A percentile compares a stretch with the other conserved stretches of the same genome.
Conservation (phyloP, 2,329 filamentous ascomycete genomes). For the Fusarium pilosicola region DNA sequence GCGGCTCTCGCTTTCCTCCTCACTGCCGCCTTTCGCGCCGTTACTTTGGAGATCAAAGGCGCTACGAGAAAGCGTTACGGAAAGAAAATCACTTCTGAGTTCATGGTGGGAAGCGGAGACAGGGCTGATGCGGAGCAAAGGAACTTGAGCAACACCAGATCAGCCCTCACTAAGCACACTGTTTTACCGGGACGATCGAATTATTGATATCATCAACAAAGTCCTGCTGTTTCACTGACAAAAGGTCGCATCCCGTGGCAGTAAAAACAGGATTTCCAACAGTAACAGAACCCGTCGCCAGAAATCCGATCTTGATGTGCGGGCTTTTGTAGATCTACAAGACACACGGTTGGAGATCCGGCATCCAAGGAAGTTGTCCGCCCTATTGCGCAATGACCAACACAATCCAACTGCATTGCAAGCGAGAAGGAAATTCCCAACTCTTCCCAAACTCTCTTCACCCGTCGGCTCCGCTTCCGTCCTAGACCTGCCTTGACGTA, state of each 20-base stretch:
- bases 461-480: slow-evolving; percentile 1
- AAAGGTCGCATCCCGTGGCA: background rate
- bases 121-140: slow-evolving; percentile 39
- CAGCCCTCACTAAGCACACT: background rate
- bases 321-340: slow-evolving; percentile 1
- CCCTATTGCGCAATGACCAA: slow-evolving; percentile 3
- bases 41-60: slow-evolving; percentile 29
- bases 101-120: slow-evolving; percentile 33
- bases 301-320: slow-evolving; percentile 5
- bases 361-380: background rate
- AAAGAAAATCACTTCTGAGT: slow-evolving; percentile 24
- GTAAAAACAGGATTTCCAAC: slow-evolving; percentile 1
- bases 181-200: background rate
- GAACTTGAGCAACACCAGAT: slow-evolving; percentile 25
- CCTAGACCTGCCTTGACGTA: slow-evolving; percentile 11
- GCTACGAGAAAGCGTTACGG: slow-evolving; percentile 20
- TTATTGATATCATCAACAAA: background rate
- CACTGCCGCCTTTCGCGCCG: slow-evolving; percentile 35
- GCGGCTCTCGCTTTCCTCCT: slow-evolving; percentile 7
- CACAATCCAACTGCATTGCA: background rate
- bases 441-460: background rate
- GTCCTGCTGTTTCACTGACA: background rate
- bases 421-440: background rate
- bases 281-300: slow-evolving; percentile 3
- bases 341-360: slow-evolving; percentile 1